Evolutionary conservation across 148 eudicot species (phyloP).

Genomic region (Chenopodium formosanum): DNA sequence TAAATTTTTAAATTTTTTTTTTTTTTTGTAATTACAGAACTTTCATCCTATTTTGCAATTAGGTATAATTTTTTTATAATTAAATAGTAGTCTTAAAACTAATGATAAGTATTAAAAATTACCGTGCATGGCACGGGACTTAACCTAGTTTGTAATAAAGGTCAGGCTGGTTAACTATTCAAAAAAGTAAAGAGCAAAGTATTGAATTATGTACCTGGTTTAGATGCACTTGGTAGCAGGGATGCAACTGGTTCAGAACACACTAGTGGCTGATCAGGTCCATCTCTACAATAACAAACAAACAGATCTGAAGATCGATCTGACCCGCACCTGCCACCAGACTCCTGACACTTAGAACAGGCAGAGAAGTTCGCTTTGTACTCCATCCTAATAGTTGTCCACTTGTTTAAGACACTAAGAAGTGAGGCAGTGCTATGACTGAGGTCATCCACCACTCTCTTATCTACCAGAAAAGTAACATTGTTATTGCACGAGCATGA

Average conservation of each 20-base stretch:
- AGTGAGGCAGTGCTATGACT: background rate
- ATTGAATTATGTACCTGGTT: no score
- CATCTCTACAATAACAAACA: conserved; percentile 6
- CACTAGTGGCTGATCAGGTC: background rate
- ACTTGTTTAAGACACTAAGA: background rate
- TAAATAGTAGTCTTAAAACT: no score
- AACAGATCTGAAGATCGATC: background rate
- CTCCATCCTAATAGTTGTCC: background rate
- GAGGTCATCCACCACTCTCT: background rate
- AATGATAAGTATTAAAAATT: no score
- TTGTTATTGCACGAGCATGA: background rate
- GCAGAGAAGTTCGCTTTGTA: background rate
- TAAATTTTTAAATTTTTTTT: no score
- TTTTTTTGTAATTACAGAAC: no score
- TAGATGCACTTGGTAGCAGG: no score
- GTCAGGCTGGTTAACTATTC: no score
- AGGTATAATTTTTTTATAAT: no score
- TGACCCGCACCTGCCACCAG: conserved; percentile 18
- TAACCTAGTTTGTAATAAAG: no score
- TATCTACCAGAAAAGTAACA: conserved; percentile 12
- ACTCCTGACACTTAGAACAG: conserved; percentile 11
- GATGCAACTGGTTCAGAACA: background rate
- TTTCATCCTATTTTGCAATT: no score
- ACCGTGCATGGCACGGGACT: no score
- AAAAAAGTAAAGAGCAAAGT: no score